phyloP scores from a whole-genome alignment of 371 early-diverging fungal genomes.

The Chytridiales sp. region DNA sequence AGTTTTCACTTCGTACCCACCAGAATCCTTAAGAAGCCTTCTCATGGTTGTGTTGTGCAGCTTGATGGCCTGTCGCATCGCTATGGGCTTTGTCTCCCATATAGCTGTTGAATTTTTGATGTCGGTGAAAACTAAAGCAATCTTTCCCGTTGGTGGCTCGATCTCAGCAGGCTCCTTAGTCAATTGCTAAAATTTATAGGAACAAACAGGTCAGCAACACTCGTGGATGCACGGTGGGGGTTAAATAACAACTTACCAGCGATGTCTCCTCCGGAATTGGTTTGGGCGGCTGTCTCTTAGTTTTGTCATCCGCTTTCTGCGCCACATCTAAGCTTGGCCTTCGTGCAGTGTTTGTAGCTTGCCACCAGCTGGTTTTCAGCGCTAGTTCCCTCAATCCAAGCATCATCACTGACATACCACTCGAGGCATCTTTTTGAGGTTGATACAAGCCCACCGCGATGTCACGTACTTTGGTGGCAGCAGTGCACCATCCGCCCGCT shows the following conservation, averaged over 20 bases:
- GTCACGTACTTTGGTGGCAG: slow-evolving; percentile 40
- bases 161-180: slow-evolving; percentile 56
- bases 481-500: slow-evolving; percentile 37
- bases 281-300: too few species aligned
- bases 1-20: slow-evolving; percentile 96
- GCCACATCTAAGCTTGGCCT: too few species aligned
- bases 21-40: slow-evolving; percentile 73
- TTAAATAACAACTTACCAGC: too few species aligned
- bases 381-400: slow-evolving; percentile 35
- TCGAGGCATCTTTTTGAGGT: too few species aligned
- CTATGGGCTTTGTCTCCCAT: slow-evolving; percentile 87
- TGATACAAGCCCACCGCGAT: slow-evolving; percentile 34
- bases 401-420: slow-evolving; percentile 35
- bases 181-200: slow-evolving; percentile 4
- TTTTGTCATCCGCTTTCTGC: too few species aligned
- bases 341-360: too few species aligned
- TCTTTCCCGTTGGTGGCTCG: slow-evolving; percentile 81
- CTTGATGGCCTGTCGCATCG: slow-evolving; percentile 88
- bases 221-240: slow-evolving; percentile 12
- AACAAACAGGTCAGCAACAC: neutral
- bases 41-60: slow-evolving; percentile 88
- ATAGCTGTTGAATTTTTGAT: slow-evolving; percentile 90
- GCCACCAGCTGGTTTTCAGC: slow-evolving; percentile 27
- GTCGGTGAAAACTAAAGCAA: slow-evolving; percentile 93
- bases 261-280: too few species aligned